Evolutionary conservation across 345 rosid species (phyloP), one percentile per base, ranked within the genome.

Genomic region (Hypericum androsaemum): DNA sequence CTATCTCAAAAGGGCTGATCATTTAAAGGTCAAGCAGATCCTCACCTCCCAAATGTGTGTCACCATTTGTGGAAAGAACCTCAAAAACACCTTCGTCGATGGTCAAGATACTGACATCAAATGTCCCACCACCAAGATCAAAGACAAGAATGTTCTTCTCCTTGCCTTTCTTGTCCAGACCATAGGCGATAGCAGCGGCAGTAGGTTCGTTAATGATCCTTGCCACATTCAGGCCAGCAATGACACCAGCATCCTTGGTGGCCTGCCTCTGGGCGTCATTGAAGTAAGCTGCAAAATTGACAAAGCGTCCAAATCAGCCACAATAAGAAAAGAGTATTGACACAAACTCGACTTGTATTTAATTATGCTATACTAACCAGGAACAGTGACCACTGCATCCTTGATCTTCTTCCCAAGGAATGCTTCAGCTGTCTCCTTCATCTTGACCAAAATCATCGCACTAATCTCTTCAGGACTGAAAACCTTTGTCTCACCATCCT

Each of bases 351-450:
- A 3, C 37, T 10, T 7, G 7, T 12, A 39, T 5, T 37, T 28
- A 3, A 6, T 5, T 41, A n/a, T 46, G 12, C 10, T 13, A 0
- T 13, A 46, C 50, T 46, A 13, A 46, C 72, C 72, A 7, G 72
- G 72, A 48, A 68, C 72, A 5, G 67, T 62, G 10, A 68, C 41
- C 5, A 68, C 61, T 41, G 72, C 72, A 28, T 68, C 67, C 59
- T 67, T 67, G 59, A 67, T 62, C 38, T 67, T 67, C 71, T 67
- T 67, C 40, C 71, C 63, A 35, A 67, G 59, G 59, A 56, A 67
- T 10, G 72, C 67, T 28, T 67, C 67, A 0, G 72, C 64, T 10
- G 72, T 67, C 28, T 67, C 72, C 56, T 67, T 62, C 71, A 57
- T 67, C 62, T 61, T 67, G 2, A 10, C 35, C 7, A 68, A 28